Evolutionary conservation across 306 rosid genomes (phyloP).

Genomic region (Quercus parvula): DNA sequence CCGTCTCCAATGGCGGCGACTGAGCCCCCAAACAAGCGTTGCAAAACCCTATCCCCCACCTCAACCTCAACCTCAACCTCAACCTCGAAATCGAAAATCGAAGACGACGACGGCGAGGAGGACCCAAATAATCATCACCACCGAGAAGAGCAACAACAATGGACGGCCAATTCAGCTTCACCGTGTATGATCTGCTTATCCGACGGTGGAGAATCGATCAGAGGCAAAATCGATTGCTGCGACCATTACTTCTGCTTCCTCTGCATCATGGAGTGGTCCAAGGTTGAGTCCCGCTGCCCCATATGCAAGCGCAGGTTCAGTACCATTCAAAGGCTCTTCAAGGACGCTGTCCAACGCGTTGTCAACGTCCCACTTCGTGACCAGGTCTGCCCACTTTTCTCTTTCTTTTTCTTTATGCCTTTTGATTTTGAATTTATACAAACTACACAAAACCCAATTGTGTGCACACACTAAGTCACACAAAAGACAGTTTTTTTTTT

Average conservation of each 20-base stretch:
- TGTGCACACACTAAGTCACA: too few species aligned
- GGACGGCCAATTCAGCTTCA: background rate
- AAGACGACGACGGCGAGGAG: background rate
- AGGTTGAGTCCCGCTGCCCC: conserved; percentile 79
- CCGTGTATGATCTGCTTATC: conserved; percentile 62
- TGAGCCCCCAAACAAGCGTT: conserved; percentile 42
- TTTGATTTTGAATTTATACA: too few species aligned
- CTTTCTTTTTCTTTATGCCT: background rate
- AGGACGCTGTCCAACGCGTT: conserved; percentile 33
- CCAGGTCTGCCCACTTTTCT: conserved; percentile 38
- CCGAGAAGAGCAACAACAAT: background rate
- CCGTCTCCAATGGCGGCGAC: conserved; percentile 33
- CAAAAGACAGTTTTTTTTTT: too few species aligned
- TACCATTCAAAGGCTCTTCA: conserved; percentile 48
- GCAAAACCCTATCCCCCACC: conserved; percentile 20
- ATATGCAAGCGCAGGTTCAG: conserved; percentile 71
- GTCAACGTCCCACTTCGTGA: conserved; percentile 60
- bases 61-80: conserved; percentile 27
- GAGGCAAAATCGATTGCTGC: conserved; percentile 76
- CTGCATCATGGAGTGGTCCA: conserved; percentile 85
- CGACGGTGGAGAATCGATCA: conserved; percentile 39
- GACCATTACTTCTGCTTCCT: conserved; percentile 71
- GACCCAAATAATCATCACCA: background rate
- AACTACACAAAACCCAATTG: too few species aligned
- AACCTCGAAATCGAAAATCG: background rate